These are phyloP conservation scores for Russula foetens DNA, from an alignment of 768 basidiomycete species.

Conservation along the genomic window DNA sequence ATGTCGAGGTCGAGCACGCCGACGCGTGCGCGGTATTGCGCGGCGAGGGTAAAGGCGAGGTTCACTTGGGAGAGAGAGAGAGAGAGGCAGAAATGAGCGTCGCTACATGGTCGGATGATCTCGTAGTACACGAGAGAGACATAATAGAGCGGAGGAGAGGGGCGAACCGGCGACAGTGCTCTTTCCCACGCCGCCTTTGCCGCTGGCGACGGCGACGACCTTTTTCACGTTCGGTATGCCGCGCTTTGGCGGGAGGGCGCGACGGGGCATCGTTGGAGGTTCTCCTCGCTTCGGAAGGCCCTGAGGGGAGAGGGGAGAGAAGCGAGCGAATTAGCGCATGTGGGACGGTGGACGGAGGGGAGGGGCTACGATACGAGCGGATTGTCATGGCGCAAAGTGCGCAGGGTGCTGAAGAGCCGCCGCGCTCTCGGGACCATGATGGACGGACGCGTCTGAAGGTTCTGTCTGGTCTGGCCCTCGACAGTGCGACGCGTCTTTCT, in stretches of 20 bases:
- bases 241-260: slow-evolving; percentile 51
- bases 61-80: slow-evolving; percentile 52
- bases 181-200: slow-evolving; percentile 95
- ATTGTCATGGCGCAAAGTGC: slow-evolving; percentile 39
- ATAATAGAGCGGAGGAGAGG: no score
- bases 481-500: neutral
- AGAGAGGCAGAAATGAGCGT: no score
- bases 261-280: slow-evolving; percentile 31
- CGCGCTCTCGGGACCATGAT: neutral
- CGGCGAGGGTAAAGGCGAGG: slow-evolving; percentile 66
- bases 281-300: slow-evolving; percentile 25
- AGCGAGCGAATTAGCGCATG: neutral
- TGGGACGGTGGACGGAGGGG: slow-evolving; percentile 11
- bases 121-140: neutral
- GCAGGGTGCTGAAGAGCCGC: slow-evolving; percentile 12
- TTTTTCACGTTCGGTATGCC: slow-evolving; percentile 66
- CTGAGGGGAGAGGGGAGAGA: slow-evolving; percentile 18
- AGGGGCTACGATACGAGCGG: slow-evolving; percentile 37
- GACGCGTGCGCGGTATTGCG: slow-evolving; percentile 41
- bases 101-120: neutral
- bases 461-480: no score
- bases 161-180: slow-evolving; percentile 80
- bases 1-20: slow-evolving; percentile 93
- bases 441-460: neutral
- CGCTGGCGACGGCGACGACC: slow-evolving; percentile 80